These are phyloP conservation scores for Aspergillus glaucus DNA, from an alignment of 2,329 filamentous ascomycete species.

Conservation along the genomic window DNA sequence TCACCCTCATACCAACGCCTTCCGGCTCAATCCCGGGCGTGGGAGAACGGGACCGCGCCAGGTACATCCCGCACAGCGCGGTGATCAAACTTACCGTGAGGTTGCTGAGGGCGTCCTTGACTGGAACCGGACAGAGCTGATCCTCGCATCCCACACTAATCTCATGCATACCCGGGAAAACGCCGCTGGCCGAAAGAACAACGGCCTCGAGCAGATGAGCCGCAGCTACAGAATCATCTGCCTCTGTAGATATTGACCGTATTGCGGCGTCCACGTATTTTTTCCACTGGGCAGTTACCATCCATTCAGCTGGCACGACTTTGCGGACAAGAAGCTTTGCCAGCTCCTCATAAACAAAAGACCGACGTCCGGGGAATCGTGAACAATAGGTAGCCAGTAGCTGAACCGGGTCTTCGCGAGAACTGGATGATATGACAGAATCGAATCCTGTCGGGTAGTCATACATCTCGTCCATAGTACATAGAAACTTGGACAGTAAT, in stretches of 20 bases:
- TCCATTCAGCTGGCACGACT: conserved; percentile 33
- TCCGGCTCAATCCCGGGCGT: conserved; percentile 7
- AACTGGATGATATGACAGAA: conserved; percentile 8
- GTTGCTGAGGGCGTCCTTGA: conserved; percentile 33
- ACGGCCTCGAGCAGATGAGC: conserved; percentile 27
- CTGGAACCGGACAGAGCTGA: conserved; percentile 24
- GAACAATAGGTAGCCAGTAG: conserved; percentile 27
- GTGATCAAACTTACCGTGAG: conserved; percentile 29
- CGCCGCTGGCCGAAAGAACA: conserved; percentile 22
- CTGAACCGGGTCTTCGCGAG: conserved; percentile 23
- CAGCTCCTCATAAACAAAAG: conserved; percentile 30
- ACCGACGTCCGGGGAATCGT: conserved; percentile 11
- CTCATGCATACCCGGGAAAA: conserved; percentile 4
- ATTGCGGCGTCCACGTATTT: conserved; percentile 31
- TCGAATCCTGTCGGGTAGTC: conserved; percentile 24
- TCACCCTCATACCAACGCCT: conserved; percentile 16
- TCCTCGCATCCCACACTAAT: conserved; percentile 11
- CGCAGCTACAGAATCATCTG: conserved; percentile 26
- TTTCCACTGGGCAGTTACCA: conserved; percentile 35
- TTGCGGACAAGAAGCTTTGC: conserved; percentile 28
- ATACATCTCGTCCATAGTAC: conserved; percentile 17
- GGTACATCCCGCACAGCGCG: conserved; percentile 33
- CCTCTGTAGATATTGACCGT: conserved; percentile 30
- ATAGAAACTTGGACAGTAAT: conserved; percentile 28
- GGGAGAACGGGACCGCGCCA: conserved; percentile 27